Conservation (phyloP, 2,329 filamentous ascomycete species). For the Scedosporium minutisporum region DNA sequence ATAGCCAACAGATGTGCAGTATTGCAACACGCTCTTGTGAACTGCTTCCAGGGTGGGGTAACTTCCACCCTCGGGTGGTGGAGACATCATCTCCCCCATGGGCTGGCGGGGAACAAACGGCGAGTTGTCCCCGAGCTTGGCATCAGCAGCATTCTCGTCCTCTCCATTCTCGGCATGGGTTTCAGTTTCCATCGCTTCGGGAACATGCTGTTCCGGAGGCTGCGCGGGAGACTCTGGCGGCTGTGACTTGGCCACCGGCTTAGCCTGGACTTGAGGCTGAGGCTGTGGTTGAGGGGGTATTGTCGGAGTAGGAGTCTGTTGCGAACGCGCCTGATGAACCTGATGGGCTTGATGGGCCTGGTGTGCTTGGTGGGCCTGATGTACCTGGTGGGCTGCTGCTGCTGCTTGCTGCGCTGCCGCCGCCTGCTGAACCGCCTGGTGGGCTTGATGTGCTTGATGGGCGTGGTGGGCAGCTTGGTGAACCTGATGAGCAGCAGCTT, state of each 20-base stretch:
- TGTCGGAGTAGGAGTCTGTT: constrained; percentile 21
- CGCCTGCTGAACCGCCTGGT: constrained; percentile 7
- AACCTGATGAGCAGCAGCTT: constrained; percentile 6
- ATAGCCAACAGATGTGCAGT: constrained; percentile 58
- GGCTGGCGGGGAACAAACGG: constrained; percentile 44
- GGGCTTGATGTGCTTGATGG: constrained; percentile 7
- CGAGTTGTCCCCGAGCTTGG: constrained; percentile 37
- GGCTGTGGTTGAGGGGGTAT: constrained; percentile 16
- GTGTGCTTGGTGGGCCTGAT: constrained; percentile 15
- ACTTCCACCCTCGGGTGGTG: constrained; percentile 54
- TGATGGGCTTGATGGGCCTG: constrained; percentile 18
- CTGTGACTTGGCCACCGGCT: constrained; percentile 11
- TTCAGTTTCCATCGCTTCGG: constrained; percentile 45
- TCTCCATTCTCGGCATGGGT: constrained; percentile 36
- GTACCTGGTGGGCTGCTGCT: constrained; percentile 19
- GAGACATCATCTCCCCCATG: constrained; percentile 51
- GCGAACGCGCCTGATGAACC: constrained; percentile 14
- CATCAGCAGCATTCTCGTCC: constrained; percentile 32
- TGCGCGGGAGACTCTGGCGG: constrained; percentile 23
- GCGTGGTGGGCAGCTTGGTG: constrained; percentile 7
- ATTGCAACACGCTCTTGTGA: constrained; percentile 53
- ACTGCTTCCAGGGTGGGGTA: constrained; percentile 56
- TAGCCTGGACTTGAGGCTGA: constrained; percentile 16
- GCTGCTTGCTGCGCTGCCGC: constrained; percentile 28
- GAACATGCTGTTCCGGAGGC: constrained; percentile 30